phyloP scores from a whole-genome alignment of 345 rosid species.

The Arabidopsis thaliana region TAIR10.1 NC_003071.7:15062001-15062500 shows the following conservation, averaged over 20 bases:
- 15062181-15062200: not conserved
- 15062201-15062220: constrained; percentile 26
- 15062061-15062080: constrained; percentile 28
- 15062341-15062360: not conserved
- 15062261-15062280: constrained; percentile 10
- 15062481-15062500: constrained; percentile 2
- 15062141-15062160: constrained; percentile 4
- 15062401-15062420: constrained; percentile 3
- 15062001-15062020: constrained; percentile 29
- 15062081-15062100: constrained; percentile 30
- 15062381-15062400: not conserved
- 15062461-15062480: not conserved
- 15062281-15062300: constrained; percentile 26
- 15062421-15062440: constrained; percentile 11
- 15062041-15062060: constrained; percentile 33
- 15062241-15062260: constrained; percentile 15
- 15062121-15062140: constrained; percentile 14
- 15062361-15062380: not conserved
- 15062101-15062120: constrained; percentile 37
- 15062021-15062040: constrained; percentile 33
- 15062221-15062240: constrained; percentile 20
- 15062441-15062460: not conserved
- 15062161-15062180: constrained; percentile 11
- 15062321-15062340: not conserved
- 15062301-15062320: not conserved